Evolutionary conservation across 1,139 yeast genomes (phyloP).

Genomic region (Ashbya aceris): DNA sequence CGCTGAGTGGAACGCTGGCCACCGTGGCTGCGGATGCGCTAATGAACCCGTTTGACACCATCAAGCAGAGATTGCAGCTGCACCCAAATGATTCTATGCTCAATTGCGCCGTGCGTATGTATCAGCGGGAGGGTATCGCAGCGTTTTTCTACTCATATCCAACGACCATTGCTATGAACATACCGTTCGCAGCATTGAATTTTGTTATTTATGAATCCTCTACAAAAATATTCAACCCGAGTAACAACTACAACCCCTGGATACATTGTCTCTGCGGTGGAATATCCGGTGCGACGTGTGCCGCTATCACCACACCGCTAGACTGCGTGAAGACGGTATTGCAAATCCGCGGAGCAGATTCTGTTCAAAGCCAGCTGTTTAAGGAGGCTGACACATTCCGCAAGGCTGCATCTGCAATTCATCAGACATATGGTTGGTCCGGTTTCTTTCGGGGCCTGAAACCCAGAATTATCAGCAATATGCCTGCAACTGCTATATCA

Average conservation of each 20-base stretch:
- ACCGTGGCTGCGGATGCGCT: slow-evolving; percentile 89
- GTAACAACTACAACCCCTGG: slow-evolving; percentile 73
- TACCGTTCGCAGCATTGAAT: slow-evolving; percentile 93
- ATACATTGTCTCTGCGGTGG: slow-evolving; percentile 94
- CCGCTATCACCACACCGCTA: slow-evolving; percentile 91
- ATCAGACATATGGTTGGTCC: slow-evolving; percentile 50
- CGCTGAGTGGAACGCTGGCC: slow-evolving; percentile 88
- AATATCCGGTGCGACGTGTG: slow-evolving; percentile 90
- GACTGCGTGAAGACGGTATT: slow-evolving; percentile 90
- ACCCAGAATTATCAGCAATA: slow-evolving; percentile 87
- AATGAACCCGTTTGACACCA: slow-evolving; percentile 96
- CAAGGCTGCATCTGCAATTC: slow-evolving; percentile 65
- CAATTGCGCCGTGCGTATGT: slow-evolving; percentile 40
- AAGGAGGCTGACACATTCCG: slow-evolving; percentile 57
- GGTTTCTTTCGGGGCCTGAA: slow-evolving; percentile 81
- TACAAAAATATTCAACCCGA: slow-evolving; percentile 70
- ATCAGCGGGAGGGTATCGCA: slow-evolving; percentile 63
- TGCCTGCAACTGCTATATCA: slow-evolving; percentile 94
- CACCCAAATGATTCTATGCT: slow-evolving; percentile 30
- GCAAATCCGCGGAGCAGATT: slow-evolving; percentile 41
- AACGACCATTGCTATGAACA: slow-evolving; percentile 83
- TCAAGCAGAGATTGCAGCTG: slow-evolving; percentile 79
- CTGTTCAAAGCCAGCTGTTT: slow-evolving; percentile 38
- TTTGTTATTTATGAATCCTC: slow-evolving; percentile 88
- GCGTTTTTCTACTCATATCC: slow-evolving; percentile 93